These are phyloP conservation scores for Boletus bicolor DNA, from an alignment of 768 basidiomycete genomes.

Conservation along the genomic window DNA sequence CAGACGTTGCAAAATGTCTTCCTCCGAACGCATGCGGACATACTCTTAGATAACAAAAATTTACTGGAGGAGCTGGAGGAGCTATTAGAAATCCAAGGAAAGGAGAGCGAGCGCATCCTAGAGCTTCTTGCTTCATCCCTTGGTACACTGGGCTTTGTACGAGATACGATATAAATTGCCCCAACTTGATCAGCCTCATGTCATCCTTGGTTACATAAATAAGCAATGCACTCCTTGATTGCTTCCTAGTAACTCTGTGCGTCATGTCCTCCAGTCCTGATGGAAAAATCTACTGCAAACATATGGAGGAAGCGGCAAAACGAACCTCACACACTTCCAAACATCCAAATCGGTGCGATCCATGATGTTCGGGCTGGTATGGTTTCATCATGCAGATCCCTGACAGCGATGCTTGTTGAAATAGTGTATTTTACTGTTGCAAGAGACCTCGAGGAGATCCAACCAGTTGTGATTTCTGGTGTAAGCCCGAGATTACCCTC, in stretches of 20 bases:
- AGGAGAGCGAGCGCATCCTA: conserved; percentile 74
- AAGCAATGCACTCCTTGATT: conserved; percentile 8
- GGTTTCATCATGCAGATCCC: background rate
- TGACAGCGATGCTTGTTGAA: conserved; percentile 3
- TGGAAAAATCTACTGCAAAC: conserved; percentile 39
- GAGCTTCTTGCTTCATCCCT: conserved; percentile 72
- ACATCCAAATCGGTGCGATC: conserved; percentile 40
- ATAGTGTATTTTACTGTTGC: conserved; percentile 42
- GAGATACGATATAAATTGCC: conserved; percentile 50
- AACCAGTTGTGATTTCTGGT: conserved; percentile 36
- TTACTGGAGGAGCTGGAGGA: conserved; percentile 52
- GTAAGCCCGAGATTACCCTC: conserved; percentile 24
- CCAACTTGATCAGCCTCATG: background rate
- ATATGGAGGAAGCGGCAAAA: conserved; percentile 30
- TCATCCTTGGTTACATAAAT: conserved; percentile 16
- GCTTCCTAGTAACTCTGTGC: background rate
- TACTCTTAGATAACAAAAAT: conserved; percentile 69
- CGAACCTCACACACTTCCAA: conserved; percentile 32
- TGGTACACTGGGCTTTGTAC: conserved; percentile 73
- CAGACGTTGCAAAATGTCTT: conserved; percentile 86
- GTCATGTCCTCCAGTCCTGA: conserved; percentile 23
- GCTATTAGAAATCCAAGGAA: conserved; percentile 63
- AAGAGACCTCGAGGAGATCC: conserved; percentile 14
- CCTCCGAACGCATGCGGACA: conserved; percentile 79
- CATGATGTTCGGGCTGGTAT: background rate